These are phyloP conservation scores for Populus alba DNA, from an alignment of 345 rosid species.

Conservation along the genomic window DNA sequence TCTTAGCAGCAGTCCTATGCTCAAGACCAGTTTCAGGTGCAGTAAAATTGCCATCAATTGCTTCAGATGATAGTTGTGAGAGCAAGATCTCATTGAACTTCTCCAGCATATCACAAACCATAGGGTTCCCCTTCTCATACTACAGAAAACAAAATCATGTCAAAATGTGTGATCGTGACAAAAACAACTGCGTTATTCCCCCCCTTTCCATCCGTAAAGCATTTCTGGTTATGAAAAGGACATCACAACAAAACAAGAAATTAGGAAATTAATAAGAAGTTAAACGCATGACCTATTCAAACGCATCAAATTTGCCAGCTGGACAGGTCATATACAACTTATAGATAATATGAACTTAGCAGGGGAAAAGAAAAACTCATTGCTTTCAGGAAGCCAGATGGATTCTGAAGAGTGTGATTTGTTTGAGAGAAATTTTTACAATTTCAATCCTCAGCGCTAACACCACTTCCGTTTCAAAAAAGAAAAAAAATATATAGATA, in stretches of 20 bases:
- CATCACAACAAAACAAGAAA: background rate
- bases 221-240: background rate
- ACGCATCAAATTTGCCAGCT: background rate
- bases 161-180: background rate
- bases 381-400: background rate
- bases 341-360: too few species aligned
- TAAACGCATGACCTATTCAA: background rate
- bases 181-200: background rate
- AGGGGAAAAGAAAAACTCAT: background rate
- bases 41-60: background rate
- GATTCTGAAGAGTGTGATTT: background rate
- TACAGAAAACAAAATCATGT: background rate
- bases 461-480: too few species aligned
- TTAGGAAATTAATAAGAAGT: background rate
- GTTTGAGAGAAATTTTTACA: background rate
- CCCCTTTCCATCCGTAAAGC: background rate
- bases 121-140: slow-evolving; percentile 15
- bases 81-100: slow-evolving; percentile 14
- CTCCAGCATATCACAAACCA: slow-evolving; percentile 1
- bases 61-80: background rate
- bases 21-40: background rate
- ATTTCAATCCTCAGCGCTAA: too few species aligned
- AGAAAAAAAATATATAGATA: too few species aligned
- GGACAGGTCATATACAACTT: background rate
- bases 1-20: slow-evolving; percentile 5